phyloP scores from a whole-genome alignment of 179 eudicot genomes.

The Beta macrorhiza region DNA sequence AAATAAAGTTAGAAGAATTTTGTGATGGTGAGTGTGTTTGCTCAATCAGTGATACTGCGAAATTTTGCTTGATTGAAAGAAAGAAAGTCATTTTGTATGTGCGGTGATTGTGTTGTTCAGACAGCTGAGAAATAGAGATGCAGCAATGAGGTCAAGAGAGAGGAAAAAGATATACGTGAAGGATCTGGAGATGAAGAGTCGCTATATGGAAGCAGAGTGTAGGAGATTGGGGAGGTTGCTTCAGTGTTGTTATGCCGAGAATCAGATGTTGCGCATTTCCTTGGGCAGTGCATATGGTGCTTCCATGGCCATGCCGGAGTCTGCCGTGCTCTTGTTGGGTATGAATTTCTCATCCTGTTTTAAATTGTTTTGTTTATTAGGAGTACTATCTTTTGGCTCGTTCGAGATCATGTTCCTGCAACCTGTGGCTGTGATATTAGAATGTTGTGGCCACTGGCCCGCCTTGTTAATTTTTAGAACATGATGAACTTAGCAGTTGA shows the following conservation, averaged over 20 bases:
- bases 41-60: not conserved
- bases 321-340: constrained; percentile 99
- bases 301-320: constrained; percentile 87
- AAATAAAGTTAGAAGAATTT: not conserved
- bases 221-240: constrained; percentile 73
- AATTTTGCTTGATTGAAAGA: not conserved
- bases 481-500: not conserved
- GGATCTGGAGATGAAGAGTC: constrained; percentile 80
- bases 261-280: constrained; percentile 77
- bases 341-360: constrained; percentile 17
- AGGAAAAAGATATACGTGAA: constrained; percentile 75
- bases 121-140: constrained; percentile 81
- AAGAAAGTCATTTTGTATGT: not conserved
- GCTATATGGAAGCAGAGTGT: constrained; percentile 83
- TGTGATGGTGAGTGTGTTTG: not conserved
- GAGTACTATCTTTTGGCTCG: not conserved
- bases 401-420: not conserved
- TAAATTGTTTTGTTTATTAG: not conserved
- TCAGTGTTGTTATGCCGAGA: constrained; percentile 75
- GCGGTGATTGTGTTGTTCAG: constrained; percentile 36
- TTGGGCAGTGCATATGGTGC: constrained; percentile 57
- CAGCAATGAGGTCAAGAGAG: constrained; percentile 85
- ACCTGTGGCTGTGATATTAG: not conserved
- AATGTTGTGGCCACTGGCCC: not conserved
- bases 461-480: not conserved